phyloP scores from a whole-genome alignment of 306 rosid species.

The Chamaecrista fasciculata region DNA sequence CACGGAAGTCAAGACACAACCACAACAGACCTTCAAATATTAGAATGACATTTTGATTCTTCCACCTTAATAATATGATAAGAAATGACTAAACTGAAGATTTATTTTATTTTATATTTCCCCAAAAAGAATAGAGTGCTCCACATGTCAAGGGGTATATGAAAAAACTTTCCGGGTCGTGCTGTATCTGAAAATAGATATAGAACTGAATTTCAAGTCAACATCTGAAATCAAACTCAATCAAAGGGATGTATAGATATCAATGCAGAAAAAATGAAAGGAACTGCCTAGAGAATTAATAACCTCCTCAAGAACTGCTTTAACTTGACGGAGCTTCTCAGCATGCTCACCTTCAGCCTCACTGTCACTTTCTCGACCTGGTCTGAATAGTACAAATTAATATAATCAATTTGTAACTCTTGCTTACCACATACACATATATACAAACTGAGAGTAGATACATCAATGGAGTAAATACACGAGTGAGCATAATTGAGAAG shows the following conservation, averaged over 20 bases:
- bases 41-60: neutral
- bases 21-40: neutral
- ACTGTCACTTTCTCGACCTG: conserved; percentile 93
- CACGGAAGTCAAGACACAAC: neutral
- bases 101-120: neutral
- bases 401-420: conserved; percentile 27
- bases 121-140: neutral
- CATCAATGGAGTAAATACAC: too few relatives aligned
- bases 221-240: conserved; percentile 8
- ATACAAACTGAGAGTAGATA: neutral
- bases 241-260: neutral
- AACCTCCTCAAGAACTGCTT: conserved; percentile 99
- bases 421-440: neutral
- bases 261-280: neutral
- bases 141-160: conserved; percentile 1
- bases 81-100: neutral
- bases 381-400: conserved; percentile 51
- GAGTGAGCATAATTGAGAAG: conserved; percentile 11
- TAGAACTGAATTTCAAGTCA: neutral
- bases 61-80: neutral
- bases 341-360: conserved; percentile 96
- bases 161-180: neutral
- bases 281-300: conserved; percentile 20
- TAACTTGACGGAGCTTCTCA: conserved; percentile 97
- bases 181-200: neutral